phyloP scores from a whole-genome alignment of 257 asterid species.

The Solanum ossicruentum region DNA sequence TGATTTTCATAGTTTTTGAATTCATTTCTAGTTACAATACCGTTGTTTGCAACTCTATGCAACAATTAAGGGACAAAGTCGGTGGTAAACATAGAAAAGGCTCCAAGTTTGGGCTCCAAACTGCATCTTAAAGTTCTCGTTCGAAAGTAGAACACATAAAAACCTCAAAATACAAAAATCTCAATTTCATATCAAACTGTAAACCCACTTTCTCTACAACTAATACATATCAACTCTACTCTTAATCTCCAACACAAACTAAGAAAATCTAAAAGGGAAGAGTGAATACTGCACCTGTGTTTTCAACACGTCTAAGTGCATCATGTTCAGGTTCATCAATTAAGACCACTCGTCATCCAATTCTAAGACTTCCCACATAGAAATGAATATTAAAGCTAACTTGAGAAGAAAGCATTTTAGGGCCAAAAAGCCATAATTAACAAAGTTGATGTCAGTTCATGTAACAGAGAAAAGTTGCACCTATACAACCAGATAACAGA shows the following conservation, averaged over 20 bases:
- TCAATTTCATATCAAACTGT: neutral
- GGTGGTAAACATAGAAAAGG: neutral
- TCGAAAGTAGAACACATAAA: neutral
- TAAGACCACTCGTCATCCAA: neutral
- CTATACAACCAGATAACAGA: neutral
- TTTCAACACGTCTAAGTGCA: neutral
- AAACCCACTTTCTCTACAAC: neutral
- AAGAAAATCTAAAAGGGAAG: neutral
- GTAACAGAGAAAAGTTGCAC: neutral
- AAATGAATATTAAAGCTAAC: neutral
- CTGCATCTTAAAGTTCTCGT: neutral
- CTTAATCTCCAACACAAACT: neutral
- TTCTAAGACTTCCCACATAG: neutral
- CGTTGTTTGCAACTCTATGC: neutral
- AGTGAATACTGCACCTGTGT: neutral
- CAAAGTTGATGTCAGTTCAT: neutral
- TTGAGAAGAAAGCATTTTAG: neutral
- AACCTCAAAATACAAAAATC: neutral
- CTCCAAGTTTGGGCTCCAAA: neutral
- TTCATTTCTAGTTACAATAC: neutral
- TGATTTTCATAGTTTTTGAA: neutral
- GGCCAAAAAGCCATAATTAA: neutral
- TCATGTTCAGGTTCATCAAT: neutral
- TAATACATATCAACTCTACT: neutral
- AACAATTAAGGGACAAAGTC: neutral